Evolutionary conservation across 257 asterid genomes (phyloP), one percentile per base, ranked within the genome.

Genomic region (Penstemon barbatus): DNA sequence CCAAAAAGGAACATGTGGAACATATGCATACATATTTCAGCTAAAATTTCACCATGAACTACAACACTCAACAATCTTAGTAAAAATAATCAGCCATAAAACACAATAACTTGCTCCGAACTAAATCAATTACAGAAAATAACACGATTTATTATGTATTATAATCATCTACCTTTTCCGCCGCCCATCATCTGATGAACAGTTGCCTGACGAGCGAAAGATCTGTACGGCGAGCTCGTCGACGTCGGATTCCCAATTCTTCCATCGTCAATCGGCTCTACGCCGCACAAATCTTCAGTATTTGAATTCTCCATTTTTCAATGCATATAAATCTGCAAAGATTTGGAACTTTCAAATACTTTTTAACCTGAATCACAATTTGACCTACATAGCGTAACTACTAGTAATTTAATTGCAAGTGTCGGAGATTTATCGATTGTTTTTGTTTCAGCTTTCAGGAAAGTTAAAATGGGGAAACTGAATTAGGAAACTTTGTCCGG

Each of bases 181-280:
- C 95, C 91, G 44, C 96, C 95, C 85, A 76, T 86, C 79, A 88
- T 76, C 69, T 84, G 96, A 78, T 87, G 95, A 70, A 85, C 90
- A 43, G 87, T 55, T 46, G 78, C 73, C 66, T 75, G 84, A 36
- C 85, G 84, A 67, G 84, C 88, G 65, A 80, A 79, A 74, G 80
- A 73, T 65, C 73, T 83, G 79, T 84, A 79, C 3, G 90, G 63
- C 43, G 91, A 85, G 79, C 87, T 82, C 56, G 84, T 65, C 25
- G 84, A 75, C 66, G 84, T 74, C 66, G 72, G 80, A 61, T 63
- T 77, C 61, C 76, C 81, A 58, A 75, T 71, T 62, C 84, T 77
- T 43, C 84, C 88, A 13, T 84, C 88, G 15, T 73, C 88, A 40
- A 75, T 74, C 65, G 82, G 83, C 75, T 70, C 89, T 8, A 64